Conservation (phyloP, 108 stramenopile genomes). For the Pseudonitzschia multistriata region DNA sequence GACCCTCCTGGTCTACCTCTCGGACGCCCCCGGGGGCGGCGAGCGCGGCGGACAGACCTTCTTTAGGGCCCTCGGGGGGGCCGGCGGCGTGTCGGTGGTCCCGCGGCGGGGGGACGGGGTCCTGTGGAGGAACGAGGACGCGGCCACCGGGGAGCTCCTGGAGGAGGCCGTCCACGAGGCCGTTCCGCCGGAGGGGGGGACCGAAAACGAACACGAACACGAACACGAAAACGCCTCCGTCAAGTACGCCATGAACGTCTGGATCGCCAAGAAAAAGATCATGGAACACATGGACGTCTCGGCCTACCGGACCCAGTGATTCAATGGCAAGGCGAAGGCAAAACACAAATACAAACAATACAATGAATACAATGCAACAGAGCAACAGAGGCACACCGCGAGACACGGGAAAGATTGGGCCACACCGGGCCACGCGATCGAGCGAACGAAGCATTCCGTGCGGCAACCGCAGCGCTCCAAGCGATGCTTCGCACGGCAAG, state of each 20-base stretch:
- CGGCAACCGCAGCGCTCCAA: too few relatives aligned
- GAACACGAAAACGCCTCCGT: too few relatives aligned
- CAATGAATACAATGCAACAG: too few relatives aligned
- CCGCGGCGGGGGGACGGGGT: conserved; percentile 14
- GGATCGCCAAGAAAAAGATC: conserved; percentile 12
- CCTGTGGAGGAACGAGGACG: conserved; percentile 14
- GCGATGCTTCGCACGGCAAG: too few relatives aligned
- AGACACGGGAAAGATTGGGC: too few relatives aligned
- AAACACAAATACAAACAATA: conserved; percentile 1
- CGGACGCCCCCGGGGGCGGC: not conserved
- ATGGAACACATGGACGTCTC: conserved; percentile 7
- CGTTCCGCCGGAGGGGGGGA: not conserved
- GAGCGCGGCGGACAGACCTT: conserved; percentile 18
- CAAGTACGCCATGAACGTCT: conserved; percentile 19
- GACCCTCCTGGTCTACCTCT: conserved; percentile 19
- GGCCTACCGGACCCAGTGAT: conserved; percentile 2
- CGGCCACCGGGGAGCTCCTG: not conserved
- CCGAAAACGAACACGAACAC: too few relatives aligned
- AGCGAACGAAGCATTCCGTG: too few relatives aligned
- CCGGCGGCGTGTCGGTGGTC: not conserved
- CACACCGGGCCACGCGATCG: too few relatives aligned
- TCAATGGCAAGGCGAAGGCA: too few relatives aligned
- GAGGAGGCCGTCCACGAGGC: conserved; percentile 5
- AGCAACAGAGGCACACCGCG: too few relatives aligned
- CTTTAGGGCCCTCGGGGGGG: conserved; percentile 12